Conservation (phyloP, 305 asterid species). For the Solanum hybrid region DNA sequence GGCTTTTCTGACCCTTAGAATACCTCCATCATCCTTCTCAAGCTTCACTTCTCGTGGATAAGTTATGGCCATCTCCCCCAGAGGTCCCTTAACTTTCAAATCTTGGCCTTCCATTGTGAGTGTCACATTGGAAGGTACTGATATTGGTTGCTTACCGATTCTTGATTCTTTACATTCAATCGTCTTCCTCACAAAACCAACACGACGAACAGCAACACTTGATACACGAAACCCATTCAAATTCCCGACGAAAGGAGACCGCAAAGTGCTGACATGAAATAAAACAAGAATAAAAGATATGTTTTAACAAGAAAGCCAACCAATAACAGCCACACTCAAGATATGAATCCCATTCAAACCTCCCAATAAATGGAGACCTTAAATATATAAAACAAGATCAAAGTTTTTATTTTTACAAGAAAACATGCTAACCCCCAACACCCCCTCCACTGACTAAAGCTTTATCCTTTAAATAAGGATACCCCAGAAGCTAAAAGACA, state of each 20-base stretch:
- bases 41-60: constrained; percentile 74
- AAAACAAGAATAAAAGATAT: neutral
- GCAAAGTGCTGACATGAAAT: constrained; percentile 30
- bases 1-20: constrained; percentile 61
- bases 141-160: constrained; percentile 86
- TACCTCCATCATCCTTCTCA: constrained; percentile 59
- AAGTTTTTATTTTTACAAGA: neutral
- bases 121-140: constrained; percentile 70
- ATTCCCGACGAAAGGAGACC: constrained; percentile 45
- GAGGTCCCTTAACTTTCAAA: constrained; percentile 80
- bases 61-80: constrained; percentile 76
- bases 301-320: neutral
- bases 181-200: constrained; percentile 29
- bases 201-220: constrained; percentile 23
- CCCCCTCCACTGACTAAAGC: neutral
- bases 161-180: constrained; percentile 93
- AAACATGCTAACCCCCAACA: neutral
- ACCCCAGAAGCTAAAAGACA: neutral
- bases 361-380: neutral
- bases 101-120: constrained; percentile 65
- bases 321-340: neutral
- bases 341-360: neutral
- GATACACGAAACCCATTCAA: constrained; percentile 34
- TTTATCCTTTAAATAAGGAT: neutral
- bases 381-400: neutral